Conservation (phyloP, 2,329 filamentous ascomycete genomes). For the Tolypocladium ophioglossoides region DNA sequence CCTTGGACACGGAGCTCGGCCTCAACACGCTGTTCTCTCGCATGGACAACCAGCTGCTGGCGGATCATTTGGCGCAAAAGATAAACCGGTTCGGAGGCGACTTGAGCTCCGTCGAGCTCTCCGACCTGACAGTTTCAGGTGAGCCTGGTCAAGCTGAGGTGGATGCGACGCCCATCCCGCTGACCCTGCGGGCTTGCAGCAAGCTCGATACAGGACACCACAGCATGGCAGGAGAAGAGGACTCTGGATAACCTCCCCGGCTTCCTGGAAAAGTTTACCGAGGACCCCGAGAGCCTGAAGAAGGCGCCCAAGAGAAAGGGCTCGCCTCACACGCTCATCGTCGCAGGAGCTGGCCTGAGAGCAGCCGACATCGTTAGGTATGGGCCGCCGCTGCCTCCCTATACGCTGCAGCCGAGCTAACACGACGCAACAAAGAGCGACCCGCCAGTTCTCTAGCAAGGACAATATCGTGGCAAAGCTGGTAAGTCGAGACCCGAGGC, state of each 20-base stretch:
- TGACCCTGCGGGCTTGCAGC: conserved; percentile 33
- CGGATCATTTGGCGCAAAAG: conserved; percentile 76
- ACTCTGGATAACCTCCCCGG: conserved; percentile 62
- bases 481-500: conserved; percentile 22
- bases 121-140: conserved; percentile 74
- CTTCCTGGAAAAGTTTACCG: conserved; percentile 62
- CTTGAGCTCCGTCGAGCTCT: conserved; percentile 72
- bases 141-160: conserved; percentile 15
- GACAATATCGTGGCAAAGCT: conserved; percentile 75
- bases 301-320: conserved; percentile 59
- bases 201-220: conserved; percentile 68
- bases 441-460: conserved; percentile 72
- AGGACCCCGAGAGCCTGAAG: conserved; percentile 47
- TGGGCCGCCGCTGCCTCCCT: background rate
- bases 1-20: conserved; percentile 57
- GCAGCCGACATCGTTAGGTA: conserved; percentile 76
- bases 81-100: conserved; percentile 70
- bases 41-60: conserved; percentile 75
- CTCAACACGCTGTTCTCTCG: conserved; percentile 71
- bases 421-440: conserved; percentile 36
- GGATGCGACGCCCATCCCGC: background rate
- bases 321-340: conserved; percentile 74
- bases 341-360: conserved; percentile 75
- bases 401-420: background rate
- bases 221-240: conserved; percentile 57